Conservation (phyloP, 2,329 filamentous ascomycete genomes). For the Myriosclerotinia curreyana region DNA sequence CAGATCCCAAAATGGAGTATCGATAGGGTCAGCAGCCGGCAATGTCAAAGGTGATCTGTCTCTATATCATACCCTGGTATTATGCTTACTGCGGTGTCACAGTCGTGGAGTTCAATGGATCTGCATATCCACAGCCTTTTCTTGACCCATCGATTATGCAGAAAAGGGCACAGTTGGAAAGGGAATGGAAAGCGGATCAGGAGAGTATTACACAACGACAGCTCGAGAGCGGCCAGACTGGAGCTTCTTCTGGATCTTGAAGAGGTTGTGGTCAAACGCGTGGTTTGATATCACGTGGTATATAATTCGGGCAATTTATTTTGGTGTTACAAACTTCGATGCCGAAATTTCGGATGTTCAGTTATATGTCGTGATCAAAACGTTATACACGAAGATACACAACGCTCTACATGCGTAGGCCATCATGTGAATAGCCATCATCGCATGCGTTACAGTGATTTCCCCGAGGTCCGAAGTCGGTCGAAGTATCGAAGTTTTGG, state of each 20-base stretch:
- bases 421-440: slow-evolving; percentile 19
- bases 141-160: slow-evolving; percentile 34
- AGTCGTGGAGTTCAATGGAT: slow-evolving; percentile 32
- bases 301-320: neutral
- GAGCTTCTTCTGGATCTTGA: neutral
- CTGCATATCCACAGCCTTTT: slow-evolving; percentile 33
- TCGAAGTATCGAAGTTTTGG: slow-evolving; percentile 1
- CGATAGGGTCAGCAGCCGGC: neutral
- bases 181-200: slow-evolving; percentile 26
- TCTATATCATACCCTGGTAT: too few relatives aligned
- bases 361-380: neutral
- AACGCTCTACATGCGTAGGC: neutral
- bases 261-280: neutral
- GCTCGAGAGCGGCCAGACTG: neutral
- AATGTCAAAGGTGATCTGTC: neutral
- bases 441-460: neutral
- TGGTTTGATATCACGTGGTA: neutral
- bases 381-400: neutral
- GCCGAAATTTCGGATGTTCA: neutral
- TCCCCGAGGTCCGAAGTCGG: slow-evolving; percentile 15
- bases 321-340: neutral
- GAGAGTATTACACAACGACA: slow-evolving; percentile 20
- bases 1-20: slow-evolving; percentile 29
- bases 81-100: neutral
- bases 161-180: slow-evolving; percentile 25